Evolutionary conservation across 306 rosid genomes (phyloP), one percentile per base, ranked within the genome.

Genomic region (Cucurbita maxima): DNA sequence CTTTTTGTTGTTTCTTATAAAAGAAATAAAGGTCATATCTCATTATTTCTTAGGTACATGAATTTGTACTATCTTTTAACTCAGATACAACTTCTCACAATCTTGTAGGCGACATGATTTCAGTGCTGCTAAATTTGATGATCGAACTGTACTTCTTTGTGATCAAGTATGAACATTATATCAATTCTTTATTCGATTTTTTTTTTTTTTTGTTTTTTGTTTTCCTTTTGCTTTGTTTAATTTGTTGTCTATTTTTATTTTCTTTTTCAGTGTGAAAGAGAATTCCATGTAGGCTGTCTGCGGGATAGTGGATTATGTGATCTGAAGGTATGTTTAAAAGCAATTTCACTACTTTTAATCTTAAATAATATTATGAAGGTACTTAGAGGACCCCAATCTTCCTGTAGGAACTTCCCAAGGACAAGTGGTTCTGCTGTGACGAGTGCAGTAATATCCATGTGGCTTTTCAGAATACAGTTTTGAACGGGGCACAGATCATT

Each of bases 241-340:
- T 50, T 56, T 50, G 51, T 51, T 51, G 41, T 56, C 75, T n/a
- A 67, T 64, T 78, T 74, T 25, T 48, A 0, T 30, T 30, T 55
- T 76, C 15, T 81, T 87, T 43, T 68, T 83, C 79, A 95, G 99
- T 95, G 99, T 79, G 99, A 95, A 83, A 95, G 88, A 87, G 99
- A 95, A 88, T 95, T 86, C 68, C 99, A 95, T 66, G 99, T 95
- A 6, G 99, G 97, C 56, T 95, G 99, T 84, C 81, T 95, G 87
- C 88, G 96, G 57, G 80, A 84, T 45, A 85, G 83, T 78, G 92
- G 97, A 72, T 80, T 88, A 30, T 91, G 97, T 25, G 92, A 91
- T 85, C 81, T 95, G 80, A 79, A 89, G 82, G 99, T 95, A 83
- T 78, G 96, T 77, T 62, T 57, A 6, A 61, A 61, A 52, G 34